Percentiles rank a stretch among this genome's conserved stretches.
Conservation (phyloP, 1,139 yeast species). For the Candida albicans region DNA sequence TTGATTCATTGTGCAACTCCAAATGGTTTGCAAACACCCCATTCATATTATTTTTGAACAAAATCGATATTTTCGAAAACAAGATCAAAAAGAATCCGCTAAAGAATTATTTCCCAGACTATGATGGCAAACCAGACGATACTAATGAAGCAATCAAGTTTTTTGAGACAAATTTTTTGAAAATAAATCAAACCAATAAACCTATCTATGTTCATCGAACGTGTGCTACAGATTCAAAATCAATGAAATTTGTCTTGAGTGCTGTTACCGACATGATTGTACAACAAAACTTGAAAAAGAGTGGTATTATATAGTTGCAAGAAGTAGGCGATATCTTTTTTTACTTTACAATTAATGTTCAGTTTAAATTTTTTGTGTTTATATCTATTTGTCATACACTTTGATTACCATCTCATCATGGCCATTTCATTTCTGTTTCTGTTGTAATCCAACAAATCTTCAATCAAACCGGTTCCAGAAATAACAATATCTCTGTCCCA, state of each 20-base stretch:
- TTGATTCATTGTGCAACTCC: slow-evolving; percentile 83
- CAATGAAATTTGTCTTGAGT: slow-evolving; percentile 84
- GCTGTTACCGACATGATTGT: slow-evolving; percentile 93
- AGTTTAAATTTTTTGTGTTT: neutral
- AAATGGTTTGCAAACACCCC: slow-evolving; percentile 86
- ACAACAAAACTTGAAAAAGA: slow-evolving; percentile 76
- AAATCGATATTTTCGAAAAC: slow-evolving; percentile 75
- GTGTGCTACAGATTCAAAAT: slow-evolving; percentile 89
- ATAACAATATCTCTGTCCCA: slow-evolving; percentile 86
- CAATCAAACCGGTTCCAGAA: slow-evolving; percentile 83
- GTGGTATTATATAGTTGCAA: slow-evolving; percentile 63
- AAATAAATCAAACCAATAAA: slow-evolving; percentile 62
- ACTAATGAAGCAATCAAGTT: slow-evolving; percentile 65
- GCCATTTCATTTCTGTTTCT: slow-evolving; percentile 87
- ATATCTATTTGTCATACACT: neutral
- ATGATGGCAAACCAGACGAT: slow-evolving; percentile 59
- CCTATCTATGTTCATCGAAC: slow-evolving; percentile 90
- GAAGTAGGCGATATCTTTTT: neutral
- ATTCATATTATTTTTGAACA: slow-evolving; percentile 83
- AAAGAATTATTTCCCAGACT: slow-evolving; percentile 71
- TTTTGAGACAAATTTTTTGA: slow-evolving; percentile 64
- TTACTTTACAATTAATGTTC: slow-evolving; percentile 1
- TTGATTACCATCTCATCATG: slow-evolving; percentile 67
- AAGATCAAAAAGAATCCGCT: slow-evolving; percentile 69
- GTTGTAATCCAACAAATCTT: slow-evolving; percentile 76